Base-by-base conservation (phyloP, 257 asterid species). In the Forsythia suspensa region DNA sequence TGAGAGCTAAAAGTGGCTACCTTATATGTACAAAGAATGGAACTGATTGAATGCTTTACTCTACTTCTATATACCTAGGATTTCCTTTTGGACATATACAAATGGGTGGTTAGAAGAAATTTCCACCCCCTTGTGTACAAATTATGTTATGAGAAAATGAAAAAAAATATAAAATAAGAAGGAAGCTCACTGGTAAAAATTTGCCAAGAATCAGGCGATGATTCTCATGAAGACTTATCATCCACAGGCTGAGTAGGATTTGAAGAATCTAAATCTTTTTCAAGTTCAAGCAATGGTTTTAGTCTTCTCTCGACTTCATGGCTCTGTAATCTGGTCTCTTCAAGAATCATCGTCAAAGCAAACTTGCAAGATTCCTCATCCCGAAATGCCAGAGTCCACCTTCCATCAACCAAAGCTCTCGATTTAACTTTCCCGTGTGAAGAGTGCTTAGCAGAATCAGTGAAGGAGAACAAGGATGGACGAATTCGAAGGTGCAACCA, bases 401-500 rank as follows among this genome's bases (percentile, higher is more conserved):
- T 88, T 85, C 98, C 99, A 78, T 94, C 97, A 36, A 92, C 97
- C 85, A 94, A 79, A 61, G 86, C 85, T 82, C 88, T 96, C 2
- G 95, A 77, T 87, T 90, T 92, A 44, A 84, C 69, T 8, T 63
- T 63, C 2, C 2, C 40, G 4, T 63, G 70, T 21, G 39, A 6
- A n/a, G 86, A 76, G 44, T 82, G 61, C 67, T 86, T 91, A 5
- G 85, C 80, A 41, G 87, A 70, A 71, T 89, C 98, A 11, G 82
- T 59, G 71, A 80, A 83, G 37, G 98, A 97, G 69, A 91, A 87
- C 24, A 95, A 79, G 16, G 96, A 85, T 15, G 98, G 97, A 40
- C 97, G 99, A 68, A 95, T 91, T 81, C 97, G 92, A 46, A 95
- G 97, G 87, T 96, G 99, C 86, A 96, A 85, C 99, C 99, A 96